Conservation (phyloP, 2,329 filamentous ascomycete genomes). For the Apiospora sp. region DNA sequence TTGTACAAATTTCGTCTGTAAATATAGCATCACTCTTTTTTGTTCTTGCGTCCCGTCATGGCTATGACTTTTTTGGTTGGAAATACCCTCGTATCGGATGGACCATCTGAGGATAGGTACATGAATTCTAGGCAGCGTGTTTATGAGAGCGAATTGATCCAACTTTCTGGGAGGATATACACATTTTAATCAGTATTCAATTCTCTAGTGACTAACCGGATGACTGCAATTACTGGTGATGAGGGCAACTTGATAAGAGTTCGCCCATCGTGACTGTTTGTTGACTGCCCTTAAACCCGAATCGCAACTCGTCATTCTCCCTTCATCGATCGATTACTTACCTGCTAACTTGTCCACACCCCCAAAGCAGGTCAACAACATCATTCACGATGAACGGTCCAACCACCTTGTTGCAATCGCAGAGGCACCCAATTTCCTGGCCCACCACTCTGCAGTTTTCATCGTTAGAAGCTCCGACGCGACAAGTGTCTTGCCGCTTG, state of each 20-base stretch:
- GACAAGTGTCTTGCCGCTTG: neutral
- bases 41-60: constrained; percentile 8
- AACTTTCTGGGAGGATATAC: neutral
- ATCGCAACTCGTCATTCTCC: neutral
- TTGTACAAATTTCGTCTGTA: constrained; percentile 16
- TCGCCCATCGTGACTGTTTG: neutral
- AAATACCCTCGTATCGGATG: constrained; percentile 12
- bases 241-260: neutral
- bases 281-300: neutral
- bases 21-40: neutral
- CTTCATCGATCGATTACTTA: neutral
- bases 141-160: constrained; percentile 1
- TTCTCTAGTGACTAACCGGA: neutral
- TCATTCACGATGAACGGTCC: neutral
- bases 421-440: neutral
- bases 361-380: neutral
- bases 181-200: neutral
- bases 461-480: constrained; percentile 11
- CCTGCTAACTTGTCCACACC: neutral
- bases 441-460: constrained; percentile 5
- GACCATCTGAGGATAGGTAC: neutral
- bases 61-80: constrained; percentile 17
- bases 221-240: neutral
- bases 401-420: neutral
- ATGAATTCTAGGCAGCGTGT: neutral